Base-by-base conservation (phyloP, 805 yeast genomes). In the Saccharomyces kudriavzevii region DNA sequence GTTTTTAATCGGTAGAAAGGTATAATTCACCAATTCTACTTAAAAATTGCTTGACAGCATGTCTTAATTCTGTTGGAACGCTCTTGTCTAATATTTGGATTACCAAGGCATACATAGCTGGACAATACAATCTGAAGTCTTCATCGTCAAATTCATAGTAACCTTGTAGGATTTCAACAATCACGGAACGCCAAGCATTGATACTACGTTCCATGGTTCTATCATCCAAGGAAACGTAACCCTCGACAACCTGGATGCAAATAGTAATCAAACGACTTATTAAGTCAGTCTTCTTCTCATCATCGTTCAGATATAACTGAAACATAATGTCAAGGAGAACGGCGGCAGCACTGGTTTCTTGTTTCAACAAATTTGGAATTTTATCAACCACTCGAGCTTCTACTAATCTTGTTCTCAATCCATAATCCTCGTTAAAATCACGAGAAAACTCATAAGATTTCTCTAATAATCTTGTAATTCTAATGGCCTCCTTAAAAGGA, bases 381-480 rank as follows among this genome's bases (percentile, higher is more conserved):
- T 91, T 85, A 63, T 89, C 96, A 71, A 91, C 92, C 45, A 90
- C 84, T 1, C 97, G 96, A 2, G 94, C 88, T 63, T 89, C 87
- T 84, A 95, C 91, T 45, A 94, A 74, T 61, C 94, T 76, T n/a
- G 88, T 85, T 58, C 99, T 77, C 61, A 94, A 74, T 52, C 89
- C 90, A 68, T 87, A 85, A 69, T 94, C 91, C 54, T 85, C 90
- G 69, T 94, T 94, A 75, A 94, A 94, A 54, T 78, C 82, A 61
- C 87, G 81, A 2, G 98, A 88, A 72, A 95, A 94, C 58, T 78
- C 77, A 72, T 88, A 91, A 51, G 96, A 86, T 50, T 74, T 73
- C 55, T 81, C 78, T 57, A 94, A 72, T 45, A 87, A 70, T 2
- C 75, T 70, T 1, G 90, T 79, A 35, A 94, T 65, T 50, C 77